Evolutionary conservation across 495 filamentous ascomycete genomes (phyloP).

Genomic region (Penicillium macrosclerotiorum): DNA sequence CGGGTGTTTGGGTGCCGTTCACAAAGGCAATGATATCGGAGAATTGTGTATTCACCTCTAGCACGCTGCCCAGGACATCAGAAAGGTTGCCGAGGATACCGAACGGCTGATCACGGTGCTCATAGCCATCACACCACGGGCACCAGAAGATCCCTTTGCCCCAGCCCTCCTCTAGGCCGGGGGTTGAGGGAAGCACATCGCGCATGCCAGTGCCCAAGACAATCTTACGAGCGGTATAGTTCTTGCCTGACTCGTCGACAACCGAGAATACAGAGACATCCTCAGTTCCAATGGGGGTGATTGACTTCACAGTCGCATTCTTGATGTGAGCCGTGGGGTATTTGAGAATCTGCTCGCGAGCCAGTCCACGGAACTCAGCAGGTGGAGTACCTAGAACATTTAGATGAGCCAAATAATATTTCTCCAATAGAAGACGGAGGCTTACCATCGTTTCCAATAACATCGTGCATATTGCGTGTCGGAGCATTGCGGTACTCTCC

Average conservation of each 20-base stretch:
- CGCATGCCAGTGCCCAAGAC: conserved; percentile 55
- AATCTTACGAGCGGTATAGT: conserved; percentile 48
- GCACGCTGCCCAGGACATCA: conserved; percentile 40
- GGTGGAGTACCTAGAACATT: conserved; percentile 46
- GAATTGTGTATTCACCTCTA: conserved; percentile 49
- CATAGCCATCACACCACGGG: conserved; percentile 61
- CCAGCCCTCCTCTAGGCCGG: conserved; percentile 49
- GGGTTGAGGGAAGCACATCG: conserved; percentile 52
- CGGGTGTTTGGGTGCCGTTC: conserved; percentile 53
- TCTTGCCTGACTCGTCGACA: conserved; percentile 26
- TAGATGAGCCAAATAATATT: not conserved
- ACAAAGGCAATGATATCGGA: conserved; percentile 47
- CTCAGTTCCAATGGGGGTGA: conserved; percentile 28
- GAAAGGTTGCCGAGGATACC: conserved; percentile 47
- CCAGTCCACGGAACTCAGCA: conserved; percentile 48
- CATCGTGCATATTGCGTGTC: conserved; percentile 57
- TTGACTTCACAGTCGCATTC: conserved; percentile 50
- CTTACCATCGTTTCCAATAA: conserved; percentile 56
- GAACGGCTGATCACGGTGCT: conserved; percentile 55
- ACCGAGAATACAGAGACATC: conserved; percentile 47
- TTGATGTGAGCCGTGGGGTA: conserved; percentile 47
- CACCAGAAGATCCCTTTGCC: conserved; percentile 62
- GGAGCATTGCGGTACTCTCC: conserved; percentile 55
- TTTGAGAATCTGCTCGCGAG: conserved; percentile 48
- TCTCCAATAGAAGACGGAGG: not conserved